phyloP scores from a whole-genome alignment of 306 rosid species.

The Sindora glabra region DNA sequence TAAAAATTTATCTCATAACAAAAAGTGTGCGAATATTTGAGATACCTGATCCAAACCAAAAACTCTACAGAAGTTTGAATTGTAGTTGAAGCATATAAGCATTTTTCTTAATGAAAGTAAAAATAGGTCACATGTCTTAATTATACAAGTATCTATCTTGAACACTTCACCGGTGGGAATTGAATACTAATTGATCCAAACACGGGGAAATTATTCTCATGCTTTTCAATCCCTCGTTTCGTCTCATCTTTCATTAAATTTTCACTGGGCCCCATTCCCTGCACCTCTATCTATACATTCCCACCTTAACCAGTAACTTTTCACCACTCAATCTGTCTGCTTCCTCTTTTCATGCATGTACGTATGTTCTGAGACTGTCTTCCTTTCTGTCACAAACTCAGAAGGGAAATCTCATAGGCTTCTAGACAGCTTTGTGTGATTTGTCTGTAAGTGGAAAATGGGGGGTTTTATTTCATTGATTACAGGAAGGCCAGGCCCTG shows the following conservation, averaged over 20 bases:
- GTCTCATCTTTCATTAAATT: no score
- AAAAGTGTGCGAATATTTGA: no score
- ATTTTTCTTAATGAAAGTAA: no score
- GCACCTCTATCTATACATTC: no score
- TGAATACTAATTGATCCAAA: slow-evolving; percentile 10
- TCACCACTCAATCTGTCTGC: background rate
- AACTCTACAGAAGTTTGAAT: no score
- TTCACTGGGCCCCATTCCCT: no score
- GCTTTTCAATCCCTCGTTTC: slow-evolving; percentile 25
- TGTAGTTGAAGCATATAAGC: no score
- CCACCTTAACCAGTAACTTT: no score
- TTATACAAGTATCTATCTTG: no score
- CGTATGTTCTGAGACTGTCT: background rate
- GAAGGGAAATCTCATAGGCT: slow-evolving; percentile 3
- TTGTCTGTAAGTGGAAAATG: background rate
- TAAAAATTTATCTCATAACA: no score
- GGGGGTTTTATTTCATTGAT: slow-evolving; percentile 45
- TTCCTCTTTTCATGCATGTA: background rate
- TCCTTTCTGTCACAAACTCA: background rate
- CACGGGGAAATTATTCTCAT: slow-evolving; percentile 10
- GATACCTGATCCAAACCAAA: no score
- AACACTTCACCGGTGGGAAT: slow-evolving; percentile 40
- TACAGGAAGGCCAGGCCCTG: slow-evolving; percentile 62
- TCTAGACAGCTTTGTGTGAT: background rate
- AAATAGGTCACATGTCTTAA: no score